These are phyloP conservation scores for Megacollybia marginata DNA, from an alignment of 768 basidiomycete species.

Conservation along the genomic window DNA sequence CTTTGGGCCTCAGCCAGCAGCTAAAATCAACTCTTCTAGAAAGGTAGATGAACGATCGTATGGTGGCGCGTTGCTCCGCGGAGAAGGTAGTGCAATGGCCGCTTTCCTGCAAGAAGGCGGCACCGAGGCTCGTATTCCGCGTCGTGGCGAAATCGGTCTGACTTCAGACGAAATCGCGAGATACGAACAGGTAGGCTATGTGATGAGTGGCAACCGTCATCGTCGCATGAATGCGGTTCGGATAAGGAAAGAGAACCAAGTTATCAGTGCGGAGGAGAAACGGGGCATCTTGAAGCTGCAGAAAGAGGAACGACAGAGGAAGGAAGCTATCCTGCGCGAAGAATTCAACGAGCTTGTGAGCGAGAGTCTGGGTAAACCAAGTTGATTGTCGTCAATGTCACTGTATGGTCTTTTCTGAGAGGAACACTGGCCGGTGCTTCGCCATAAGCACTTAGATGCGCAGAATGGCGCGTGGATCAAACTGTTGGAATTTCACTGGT, in stretches of 20 bases:
- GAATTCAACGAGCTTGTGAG: conserved; percentile 82
- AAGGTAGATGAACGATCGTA: conserved; percentile 79
- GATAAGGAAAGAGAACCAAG: conserved; percentile 99
- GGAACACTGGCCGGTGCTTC: conserved; percentile 8
- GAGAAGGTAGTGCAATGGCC: conserved; percentile 98
- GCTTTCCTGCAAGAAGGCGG: conserved; percentile 85
- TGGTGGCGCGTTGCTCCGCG: conserved; percentile 83
- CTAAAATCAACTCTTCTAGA: conserved; percentile 33
- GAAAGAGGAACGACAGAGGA: conserved; percentile 86
- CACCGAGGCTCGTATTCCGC: conserved; percentile 82
- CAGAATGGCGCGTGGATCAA: conserved; percentile 12
- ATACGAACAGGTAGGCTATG: conserved; percentile 89
- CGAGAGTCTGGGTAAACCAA: conserved; percentile 42
- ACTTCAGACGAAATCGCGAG: conserved; percentile 80
- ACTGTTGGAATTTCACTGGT: conserved; percentile 14
- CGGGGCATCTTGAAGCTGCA: conserved; percentile 91
- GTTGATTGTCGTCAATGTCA: no score
- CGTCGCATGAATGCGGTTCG: conserved; percentile 98
- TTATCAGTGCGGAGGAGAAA: conserved; percentile 98
- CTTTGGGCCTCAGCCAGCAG: conserved; percentile 72
- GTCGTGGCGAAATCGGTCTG: conserved; percentile 97
- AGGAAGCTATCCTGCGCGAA: conserved; percentile 82
- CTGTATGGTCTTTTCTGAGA: neutral
- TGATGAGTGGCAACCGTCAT: conserved; percentile 95
- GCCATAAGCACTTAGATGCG: conserved; percentile 2